Base-by-base conservation (phyloP, 495 filamentous ascomycete species). In the Penicillium pulvis region DNA sequence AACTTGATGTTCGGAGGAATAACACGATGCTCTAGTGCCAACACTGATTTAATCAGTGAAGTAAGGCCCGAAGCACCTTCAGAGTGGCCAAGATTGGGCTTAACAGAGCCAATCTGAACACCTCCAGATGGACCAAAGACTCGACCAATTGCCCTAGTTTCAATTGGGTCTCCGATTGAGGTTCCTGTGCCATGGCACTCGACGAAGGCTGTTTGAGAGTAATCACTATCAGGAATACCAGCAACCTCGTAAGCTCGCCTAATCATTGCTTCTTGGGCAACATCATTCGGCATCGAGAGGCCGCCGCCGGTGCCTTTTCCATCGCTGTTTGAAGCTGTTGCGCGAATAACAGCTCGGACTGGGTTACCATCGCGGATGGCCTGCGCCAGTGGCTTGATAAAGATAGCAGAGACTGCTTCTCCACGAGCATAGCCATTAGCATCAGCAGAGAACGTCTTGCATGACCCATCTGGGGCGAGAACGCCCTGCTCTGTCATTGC, bases 391-490 rank as follows among this genome's bases (percentile, higher is more conserved):
- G 26, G 51, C 52, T 78, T 81, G 10, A 83, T 39, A 20, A 69
- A 72, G 1, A 81, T 39, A 1, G 71, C 72, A 31, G 50, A 68
- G 12, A 79, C 64, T 0, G 68, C 76, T 60, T 91, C 89, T 4
- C 79, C 89, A n/a, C 88, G 77, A 0, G 73, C 86, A 65, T 87
- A 91, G 0, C 89, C 89, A 58, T 86, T 79, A 0, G 86, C 89
- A 6, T 70, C 55, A 1, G 75, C 72, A 62, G 88, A 85, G 57
- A 88, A 92, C 0, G 83, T 82, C 55, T 83, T 76, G 43, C 82
- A 89, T 8, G 60, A 50, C 0, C 67, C 66, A 16, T 57, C 62
- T 0, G 65, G 52, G 4, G 66, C 69, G 8, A 79, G 24, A 5
- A 73, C 68, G 6, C 48, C 49, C 16, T 66, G 61, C 11, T 75